phyloP scores from a whole-genome alignment of 2,329 filamentous ascomycete genomes.

The Chaetomiaceae sp. region DNA sequence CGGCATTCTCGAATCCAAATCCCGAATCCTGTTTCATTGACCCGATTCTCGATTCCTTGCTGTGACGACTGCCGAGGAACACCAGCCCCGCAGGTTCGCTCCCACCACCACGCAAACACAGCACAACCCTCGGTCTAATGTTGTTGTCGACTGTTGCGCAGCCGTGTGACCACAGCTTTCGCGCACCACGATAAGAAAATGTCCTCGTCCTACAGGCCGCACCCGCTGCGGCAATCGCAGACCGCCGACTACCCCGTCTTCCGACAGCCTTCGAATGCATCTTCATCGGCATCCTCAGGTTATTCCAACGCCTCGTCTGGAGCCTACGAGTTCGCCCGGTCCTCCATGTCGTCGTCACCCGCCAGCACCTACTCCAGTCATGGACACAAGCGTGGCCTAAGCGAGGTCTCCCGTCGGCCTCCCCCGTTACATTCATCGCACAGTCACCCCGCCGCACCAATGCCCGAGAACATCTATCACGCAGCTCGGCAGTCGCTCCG shows the following conservation, averaged over 20 bases:
- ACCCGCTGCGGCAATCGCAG: conserved; percentile 55
- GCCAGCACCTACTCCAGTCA: conserved; percentile 54
- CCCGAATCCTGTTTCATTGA: background rate
- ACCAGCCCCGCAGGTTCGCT: conserved; percentile 8
- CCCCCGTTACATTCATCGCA: conserved; percentile 41
- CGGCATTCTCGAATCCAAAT: background rate
- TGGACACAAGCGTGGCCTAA: conserved; percentile 70
- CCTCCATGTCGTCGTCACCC: conserved; percentile 62
- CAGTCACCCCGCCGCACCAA: conserved; percentile 38
- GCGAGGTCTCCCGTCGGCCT: conserved; percentile 59
- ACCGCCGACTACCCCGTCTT: conserved; percentile 47
- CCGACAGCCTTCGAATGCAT: conserved; percentile 65
- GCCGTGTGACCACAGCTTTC: conserved; percentile 20
- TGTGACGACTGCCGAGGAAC: conserved; percentile 5
- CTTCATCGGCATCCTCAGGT: conserved; percentile 65
- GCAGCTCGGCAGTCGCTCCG: conserved; percentile 72
- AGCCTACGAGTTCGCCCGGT: conserved; percentile 52
- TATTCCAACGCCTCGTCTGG: conserved; percentile 55
- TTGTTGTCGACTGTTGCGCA: conserved; percentile 28
- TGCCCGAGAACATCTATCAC: conserved; percentile 63
- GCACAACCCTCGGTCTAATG: conserved; percentile 19
- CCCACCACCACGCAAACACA: conserved; percentile 2
- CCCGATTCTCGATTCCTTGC: background rate
- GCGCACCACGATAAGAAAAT: conserved; percentile 30
- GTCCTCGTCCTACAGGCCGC: conserved; percentile 50